phyloP scores from a whole-genome alignment of 129 eudicot species.

The Saposhnikovia divaricata region DNA sequence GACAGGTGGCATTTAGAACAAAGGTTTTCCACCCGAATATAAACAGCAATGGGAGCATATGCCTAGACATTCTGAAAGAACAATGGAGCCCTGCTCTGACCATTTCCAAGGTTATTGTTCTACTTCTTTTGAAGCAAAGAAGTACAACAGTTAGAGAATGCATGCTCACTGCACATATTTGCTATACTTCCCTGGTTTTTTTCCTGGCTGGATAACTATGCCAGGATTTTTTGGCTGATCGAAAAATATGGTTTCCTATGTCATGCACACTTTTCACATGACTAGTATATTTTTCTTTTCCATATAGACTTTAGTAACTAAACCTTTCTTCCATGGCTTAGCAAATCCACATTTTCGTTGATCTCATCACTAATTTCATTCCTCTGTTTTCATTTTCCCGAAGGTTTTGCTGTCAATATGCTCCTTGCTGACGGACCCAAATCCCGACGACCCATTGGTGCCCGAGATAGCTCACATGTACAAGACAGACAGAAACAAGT shows the following conservation, averaged over 20 bases:
- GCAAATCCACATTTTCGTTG: neutral
- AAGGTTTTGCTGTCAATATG: constrained; percentile 10
- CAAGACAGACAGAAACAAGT: constrained; percentile 9
- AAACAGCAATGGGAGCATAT: constrained; percentile 8
- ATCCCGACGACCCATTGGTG: constrained; percentile 8
- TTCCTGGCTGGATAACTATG: neutral
- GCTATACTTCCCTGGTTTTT: neutral
- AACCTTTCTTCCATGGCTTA: neutral
- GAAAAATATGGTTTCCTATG: neutral
- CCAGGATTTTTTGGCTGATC: neutral
- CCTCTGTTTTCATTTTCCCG: neutral
- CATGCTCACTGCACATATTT: neutral
- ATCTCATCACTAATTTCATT: neutral
- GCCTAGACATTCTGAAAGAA: constrained; percentile 6
- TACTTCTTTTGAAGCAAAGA: neutral
- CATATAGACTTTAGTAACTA: neutral
- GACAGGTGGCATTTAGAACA: constrained; percentile 7
- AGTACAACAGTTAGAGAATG: neutral
- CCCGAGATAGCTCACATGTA: constrained; percentile 9
- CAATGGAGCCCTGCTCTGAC: constrained; percentile 12
- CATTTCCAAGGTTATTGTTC: constrained; percentile 8
- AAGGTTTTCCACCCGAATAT: constrained; percentile 9
- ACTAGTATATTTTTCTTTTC: neutral
- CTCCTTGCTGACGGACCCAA: constrained; percentile 12
- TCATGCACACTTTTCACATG: neutral